Percentiles rank a stretch among this genome's conserved stretches.
Conservation (phyloP, 2,329 filamentous ascomycete species). For the Blumeria hordei region DNA sequence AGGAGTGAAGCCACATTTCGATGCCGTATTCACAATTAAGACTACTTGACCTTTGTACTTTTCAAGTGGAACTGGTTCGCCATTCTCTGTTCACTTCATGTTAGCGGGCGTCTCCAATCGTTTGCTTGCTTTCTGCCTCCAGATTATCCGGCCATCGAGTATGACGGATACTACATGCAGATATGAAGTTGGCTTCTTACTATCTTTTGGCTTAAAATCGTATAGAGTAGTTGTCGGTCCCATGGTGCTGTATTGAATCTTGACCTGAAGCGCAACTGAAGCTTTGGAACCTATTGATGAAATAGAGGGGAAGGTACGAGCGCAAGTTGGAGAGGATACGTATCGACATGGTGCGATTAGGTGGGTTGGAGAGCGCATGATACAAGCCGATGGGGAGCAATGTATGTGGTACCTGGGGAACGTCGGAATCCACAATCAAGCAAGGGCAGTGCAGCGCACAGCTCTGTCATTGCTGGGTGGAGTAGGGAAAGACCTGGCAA, state of each 20-base stretch:
- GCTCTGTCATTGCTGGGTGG: neutral
- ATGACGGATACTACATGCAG: too few species aligned
- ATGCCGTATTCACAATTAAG: constrained; percentile 90
- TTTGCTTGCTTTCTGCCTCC: too few species aligned
- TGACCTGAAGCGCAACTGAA: too few species aligned
- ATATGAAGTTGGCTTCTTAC: constrained; percentile 19
- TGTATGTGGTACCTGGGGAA: neutral
- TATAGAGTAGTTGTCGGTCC: constrained; percentile 49
- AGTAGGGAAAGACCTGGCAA: too few species aligned
- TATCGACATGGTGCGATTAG: neutral
- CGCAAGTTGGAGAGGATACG: neutral
- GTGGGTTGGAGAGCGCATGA: neutral
- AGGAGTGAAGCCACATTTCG: constrained; percentile 95
- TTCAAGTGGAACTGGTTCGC: constrained; percentile 42
- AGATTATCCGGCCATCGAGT: too few species aligned
- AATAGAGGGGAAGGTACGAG: neutral
- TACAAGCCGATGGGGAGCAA: neutral
- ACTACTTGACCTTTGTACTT: constrained; percentile 78
- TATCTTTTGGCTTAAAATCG: constrained; percentile 67
- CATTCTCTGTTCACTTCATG: constrained; percentile 32
- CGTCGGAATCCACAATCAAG: neutral
- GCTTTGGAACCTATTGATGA: neutral
- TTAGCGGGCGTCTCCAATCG: too few species aligned
- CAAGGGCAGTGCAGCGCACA: neutral
- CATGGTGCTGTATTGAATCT: constrained; percentile 21